A percentile compares a stretch with the other conserved stretches of the same genome.
These are phyloP conservation scores for Prunella vulgaris DNA, from an alignment of 257 asterid genomes.

Conservation along the genomic window DNA sequence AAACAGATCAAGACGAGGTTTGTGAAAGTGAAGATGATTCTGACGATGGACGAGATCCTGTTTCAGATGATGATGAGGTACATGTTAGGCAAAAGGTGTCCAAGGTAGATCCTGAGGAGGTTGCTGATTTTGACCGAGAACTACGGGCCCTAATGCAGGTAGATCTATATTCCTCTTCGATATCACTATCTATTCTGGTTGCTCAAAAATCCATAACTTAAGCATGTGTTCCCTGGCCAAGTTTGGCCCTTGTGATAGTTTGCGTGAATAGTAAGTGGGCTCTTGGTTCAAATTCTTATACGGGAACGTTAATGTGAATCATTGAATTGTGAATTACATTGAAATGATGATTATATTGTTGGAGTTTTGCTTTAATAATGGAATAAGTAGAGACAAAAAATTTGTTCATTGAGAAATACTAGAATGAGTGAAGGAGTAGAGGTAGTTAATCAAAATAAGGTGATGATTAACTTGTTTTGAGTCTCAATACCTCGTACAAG, in stretches of 20 bases:
- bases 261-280: not conserved
- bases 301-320: too few relatives aligned
- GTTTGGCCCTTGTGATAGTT: not conserved
- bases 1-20: constrained; percentile 68
- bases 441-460: too few relatives aligned
- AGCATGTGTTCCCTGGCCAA: not conserved
- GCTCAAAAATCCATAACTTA: not conserved
- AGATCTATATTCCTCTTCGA: constrained; percentile 12
- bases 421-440: too few relatives aligned
- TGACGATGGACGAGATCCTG: constrained; percentile 61
- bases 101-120: constrained; percentile 79
- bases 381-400: too few relatives aligned
- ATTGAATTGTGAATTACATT: too few relatives aligned
- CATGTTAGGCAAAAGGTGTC: constrained; percentile 88
- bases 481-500: too few relatives aligned
- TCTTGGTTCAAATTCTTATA: too few relatives aligned
- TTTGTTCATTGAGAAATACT: too few relatives aligned
- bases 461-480: too few relatives aligned
- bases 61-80: constrained; percentile 85
- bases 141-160: constrained; percentile 96
- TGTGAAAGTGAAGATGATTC: constrained; percentile 76
- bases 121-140: constrained; percentile 90
- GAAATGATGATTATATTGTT: too few relatives aligned
- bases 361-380: too few relatives aligned
- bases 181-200: not conserved